phyloP scores from a whole-genome alignment of 345 rosid genomes.

The Raphanus raphanistrum region DNA sequence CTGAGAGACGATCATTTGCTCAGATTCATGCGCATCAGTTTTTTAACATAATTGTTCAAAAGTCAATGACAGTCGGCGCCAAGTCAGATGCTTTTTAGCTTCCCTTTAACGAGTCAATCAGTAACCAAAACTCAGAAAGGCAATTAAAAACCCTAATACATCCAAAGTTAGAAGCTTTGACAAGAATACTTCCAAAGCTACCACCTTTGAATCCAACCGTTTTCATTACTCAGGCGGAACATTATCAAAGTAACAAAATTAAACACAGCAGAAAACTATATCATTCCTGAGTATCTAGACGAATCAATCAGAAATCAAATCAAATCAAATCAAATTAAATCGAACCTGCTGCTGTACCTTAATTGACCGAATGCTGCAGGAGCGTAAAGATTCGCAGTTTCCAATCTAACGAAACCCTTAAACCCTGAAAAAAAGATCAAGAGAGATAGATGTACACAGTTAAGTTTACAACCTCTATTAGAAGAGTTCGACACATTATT shows the following conservation, averaged over 20 bases:
- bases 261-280: conserved; percentile 4
- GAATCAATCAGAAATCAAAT: background rate
- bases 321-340: background rate
- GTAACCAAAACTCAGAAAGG: background rate
- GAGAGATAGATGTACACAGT: background rate
- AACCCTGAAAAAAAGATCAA: conserved; percentile 6
- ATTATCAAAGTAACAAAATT: conserved; percentile 8
- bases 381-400: conserved; percentile 21
- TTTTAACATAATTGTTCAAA: background rate
- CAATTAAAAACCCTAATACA: background rate
- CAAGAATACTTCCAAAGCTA: conserved; percentile 60
- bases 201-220: conserved; percentile 40
- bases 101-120: conserved; percentile 5
- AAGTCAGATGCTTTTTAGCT: conserved; percentile 23
- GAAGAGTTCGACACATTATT: background rate
- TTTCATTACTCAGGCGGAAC: background rate
- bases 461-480: background rate
- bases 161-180: conserved; percentile 63
- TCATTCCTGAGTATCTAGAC: background rate
- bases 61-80: background rate
- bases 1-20: background rate
- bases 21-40: conserved; percentile 4
- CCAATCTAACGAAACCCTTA: conserved; percentile 29
- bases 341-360: conserved; percentile 16
- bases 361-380: background rate